Evolutionary conservation across 495 filamentous ascomycete genomes (phyloP).

Genomic region (Lasiosphaeria hispida): DNA sequence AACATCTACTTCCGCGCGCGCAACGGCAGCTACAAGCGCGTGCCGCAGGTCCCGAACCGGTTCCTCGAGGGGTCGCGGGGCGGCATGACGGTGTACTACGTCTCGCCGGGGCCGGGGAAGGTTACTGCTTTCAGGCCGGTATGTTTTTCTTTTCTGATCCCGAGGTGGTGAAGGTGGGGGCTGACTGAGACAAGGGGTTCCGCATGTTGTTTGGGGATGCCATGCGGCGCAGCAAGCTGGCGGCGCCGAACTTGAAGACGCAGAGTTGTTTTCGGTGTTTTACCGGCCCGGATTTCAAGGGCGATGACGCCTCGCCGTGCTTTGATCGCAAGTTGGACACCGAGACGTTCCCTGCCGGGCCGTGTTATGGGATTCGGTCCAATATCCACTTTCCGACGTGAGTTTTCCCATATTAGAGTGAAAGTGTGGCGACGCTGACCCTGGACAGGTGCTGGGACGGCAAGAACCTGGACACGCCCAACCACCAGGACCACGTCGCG

Average conservation of each 20-base stretch:
- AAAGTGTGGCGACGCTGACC: too few relatives aligned
- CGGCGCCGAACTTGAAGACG: slow-evolving; percentile 30
- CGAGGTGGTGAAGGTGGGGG: too few relatives aligned
- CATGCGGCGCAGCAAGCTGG: slow-evolving; percentile 25
- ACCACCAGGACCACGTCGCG: slow-evolving; percentile 43
- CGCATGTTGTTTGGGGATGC: slow-evolving; percentile 51
- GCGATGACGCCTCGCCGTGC: slow-evolving; percentile 41
- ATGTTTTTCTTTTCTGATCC: slow-evolving; percentile 15
- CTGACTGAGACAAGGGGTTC: slow-evolving; percentile 44
- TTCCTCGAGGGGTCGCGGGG: slow-evolving; percentile 23
- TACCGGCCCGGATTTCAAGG: slow-evolving; percentile 36
- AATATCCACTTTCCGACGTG: slow-evolving; percentile 54
- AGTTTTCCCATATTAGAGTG: too few relatives aligned
- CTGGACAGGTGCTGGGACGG: slow-evolving; percentile 42
- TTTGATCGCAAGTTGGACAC: slow-evolving; percentile 38
- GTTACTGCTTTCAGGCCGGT: slow-evolving; percentile 51
- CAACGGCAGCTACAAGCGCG: slow-evolving; percentile 51
- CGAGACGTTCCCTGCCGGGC: slow-evolving; percentile 36
- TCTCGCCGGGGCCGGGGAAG: slow-evolving; percentile 34
- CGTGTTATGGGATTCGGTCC: slow-evolving; percentile 46
- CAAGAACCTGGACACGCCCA: slow-evolving; percentile 35
- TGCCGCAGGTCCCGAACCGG: slow-evolving; percentile 32
- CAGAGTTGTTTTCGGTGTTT: slow-evolving; percentile 45
- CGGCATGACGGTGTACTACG: slow-evolving; percentile 34
- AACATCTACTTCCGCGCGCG: slow-evolving; percentile 51